Evolutionary conservation across 805 yeast genomes (phyloP).

Genomic region (Torulaspora microellipsoides): DNA sequence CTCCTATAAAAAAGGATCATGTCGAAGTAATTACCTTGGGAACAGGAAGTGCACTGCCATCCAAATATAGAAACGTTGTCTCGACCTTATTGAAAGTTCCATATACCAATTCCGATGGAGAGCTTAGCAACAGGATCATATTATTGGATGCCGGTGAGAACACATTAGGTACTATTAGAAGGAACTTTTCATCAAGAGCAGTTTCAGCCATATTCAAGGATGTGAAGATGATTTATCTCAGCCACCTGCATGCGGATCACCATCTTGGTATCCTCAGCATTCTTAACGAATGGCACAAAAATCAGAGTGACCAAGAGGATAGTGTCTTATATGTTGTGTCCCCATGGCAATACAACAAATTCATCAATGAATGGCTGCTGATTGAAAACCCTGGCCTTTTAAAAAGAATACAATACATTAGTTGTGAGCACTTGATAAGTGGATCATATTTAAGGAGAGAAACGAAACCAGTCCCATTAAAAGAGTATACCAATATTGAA

Average conservation of each 20-base stretch:
- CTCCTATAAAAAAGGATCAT: conserved; percentile 41
- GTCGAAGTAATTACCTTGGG: conserved; percentile 77
- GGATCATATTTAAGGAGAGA: conserved; percentile 35
- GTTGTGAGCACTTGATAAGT: conserved; percentile 54
- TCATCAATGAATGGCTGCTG: conserved; percentile 63
- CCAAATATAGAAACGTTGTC: conserved; percentile 77
- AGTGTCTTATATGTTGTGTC: conserved; percentile 53
- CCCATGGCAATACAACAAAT: conserved; percentile 70
- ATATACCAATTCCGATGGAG: conserved; percentile 33
- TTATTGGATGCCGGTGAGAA: conserved; percentile 95
- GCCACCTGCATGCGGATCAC: conserved; percentile 97
- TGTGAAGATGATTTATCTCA: conserved; percentile 59
- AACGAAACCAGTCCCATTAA: conserved; percentile 28
- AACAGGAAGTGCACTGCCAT: conserved; percentile 90
- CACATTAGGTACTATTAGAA: conserved; percentile 64
- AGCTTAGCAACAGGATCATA: conserved; percentile 40
- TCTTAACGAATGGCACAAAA: conserved; percentile 59
- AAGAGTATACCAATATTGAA: conserved; percentile 15
- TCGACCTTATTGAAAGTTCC: conserved; percentile 77
- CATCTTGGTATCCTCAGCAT: conserved; percentile 79
- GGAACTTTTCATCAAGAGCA: conserved; percentile 53
- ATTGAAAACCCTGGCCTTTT: conserved; percentile 43
- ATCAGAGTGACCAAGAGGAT: conserved; percentile 37
- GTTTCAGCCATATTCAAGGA: conserved; percentile 49
- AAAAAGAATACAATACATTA: conserved; percentile 45